These are phyloP conservation scores for Aureobasidium vineae DNA, from an alignment of 2,329 filamentous ascomycete species.

Conservation along the genomic window DNA sequence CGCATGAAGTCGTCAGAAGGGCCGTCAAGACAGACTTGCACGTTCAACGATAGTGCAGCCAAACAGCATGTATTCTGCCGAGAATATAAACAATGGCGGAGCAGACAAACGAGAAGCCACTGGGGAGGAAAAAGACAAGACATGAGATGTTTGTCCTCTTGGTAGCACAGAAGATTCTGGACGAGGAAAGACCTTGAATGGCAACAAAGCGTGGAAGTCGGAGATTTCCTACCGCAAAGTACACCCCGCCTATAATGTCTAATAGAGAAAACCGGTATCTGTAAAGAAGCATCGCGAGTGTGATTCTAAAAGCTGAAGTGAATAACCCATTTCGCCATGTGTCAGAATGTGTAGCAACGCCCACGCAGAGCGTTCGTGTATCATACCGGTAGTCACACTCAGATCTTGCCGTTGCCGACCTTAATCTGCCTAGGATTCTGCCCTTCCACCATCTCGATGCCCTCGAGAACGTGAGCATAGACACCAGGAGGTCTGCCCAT, in stretches of 20 bases:
- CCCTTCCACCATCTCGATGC: conserved; percentile 14
- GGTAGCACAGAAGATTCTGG: background rate
- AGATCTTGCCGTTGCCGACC: conserved; percentile 2
- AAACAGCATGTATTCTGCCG: background rate
- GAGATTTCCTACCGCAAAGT: too few relatives aligned
- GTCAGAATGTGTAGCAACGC: too few relatives aligned
- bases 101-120: background rate
- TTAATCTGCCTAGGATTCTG: conserved; percentile 3
- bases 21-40: background rate
- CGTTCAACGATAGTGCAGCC: background rate
- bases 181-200: background rate
- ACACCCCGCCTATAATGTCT: background rate
- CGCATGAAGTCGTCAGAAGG: background rate
- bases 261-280: background rate
- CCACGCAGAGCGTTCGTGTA: background rate
- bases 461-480: conserved; percentile 14
- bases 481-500: conserved; percentile 23
- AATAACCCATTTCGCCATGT: too few relatives aligned
- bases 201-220: background rate
- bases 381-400: background rate
- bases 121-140: background rate
- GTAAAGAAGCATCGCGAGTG: background rate
- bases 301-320: background rate
- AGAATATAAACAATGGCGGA: background rate
- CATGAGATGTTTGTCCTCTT: background rate